Evolutionary conservation across 371 early-diverging fungal species (phyloP), one percentile per base, ranked within the genome.

Genomic region (Blyttiomyces sp.): DNA sequence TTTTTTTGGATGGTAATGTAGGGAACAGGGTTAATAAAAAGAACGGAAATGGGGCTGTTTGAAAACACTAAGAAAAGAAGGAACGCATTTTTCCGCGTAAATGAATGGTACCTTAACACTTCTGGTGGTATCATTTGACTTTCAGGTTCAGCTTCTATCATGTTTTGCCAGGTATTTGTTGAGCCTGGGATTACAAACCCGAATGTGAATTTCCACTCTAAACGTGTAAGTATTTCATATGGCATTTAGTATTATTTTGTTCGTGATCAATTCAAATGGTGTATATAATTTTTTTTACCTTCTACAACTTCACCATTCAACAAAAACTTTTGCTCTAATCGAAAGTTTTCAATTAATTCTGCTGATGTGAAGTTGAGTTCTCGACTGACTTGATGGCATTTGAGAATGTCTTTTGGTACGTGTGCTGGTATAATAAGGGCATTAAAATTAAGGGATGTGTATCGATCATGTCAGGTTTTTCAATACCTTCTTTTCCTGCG

Each of bases 111-210:
- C 67, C 67, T 62, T 17, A 68, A 44, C 3, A 68, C 36, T 36
- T 61, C 62, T 3, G 63, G 49, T 11, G 68, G 68, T n/a, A 68
- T 33, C 68, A 68, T 68, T 7, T 49, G 34, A 11, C 49, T 58
- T 2, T 60, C 58, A 9, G 21, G 13, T 2, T 39, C 63, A 2
- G 63, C 63, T 27, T 61, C 59, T 11, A 69, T 61, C 32, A 49
- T 35, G 43, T 57, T 61, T 36, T 69, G 55, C 69, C 64, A 64
- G 13, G 64, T 58, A 44, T 69, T 69, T 48, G 69, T 64, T 28
- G 64, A 64, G 6, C 55, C 54, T 2, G 69, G 69, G 32, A 69
- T 69, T 5, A 69, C 64, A 30, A 69, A 69, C 0, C 69, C 69
- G 55, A 69, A 69, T 0, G 56, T 46, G 26, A 64, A 69, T 34